Evolutionary conservation across 352 stramenopile genomes (phyloP), one percentile per base, ranked within the genome.

Genomic region (Globisporangium nodosum): DNA sequence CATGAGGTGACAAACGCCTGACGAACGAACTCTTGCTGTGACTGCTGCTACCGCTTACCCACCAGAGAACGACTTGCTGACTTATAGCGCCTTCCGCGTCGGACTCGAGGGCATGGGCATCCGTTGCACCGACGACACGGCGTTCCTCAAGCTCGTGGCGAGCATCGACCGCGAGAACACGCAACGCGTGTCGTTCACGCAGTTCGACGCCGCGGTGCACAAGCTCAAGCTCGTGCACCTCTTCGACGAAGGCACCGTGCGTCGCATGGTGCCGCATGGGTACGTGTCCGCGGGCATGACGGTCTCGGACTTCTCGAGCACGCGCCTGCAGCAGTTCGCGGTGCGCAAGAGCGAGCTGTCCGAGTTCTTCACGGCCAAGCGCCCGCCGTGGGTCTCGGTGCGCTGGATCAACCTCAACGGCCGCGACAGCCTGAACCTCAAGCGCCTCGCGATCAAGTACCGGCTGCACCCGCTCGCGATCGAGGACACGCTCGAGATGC

Each of bases 391-490:
- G 85, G 85, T 90, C n/a, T 86, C 78, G 5, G 79, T 91, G 46
- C 87, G 87, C 13, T 96, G 85, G 85, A 94, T 94, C 59, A 93
- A 96, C 67, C 65, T 96, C 52, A 76, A 90, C 60, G 77, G 82
- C 45, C 78, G 78, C 55, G 80, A 90, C 66, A 88, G 77, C 33
- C 53, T 94, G 15, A 90, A 88, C 49, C 81, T 96, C 50, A 94
- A 93, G 63, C 75, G 83, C 24, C 67, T 94, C 27, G 85, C 86
- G 50, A 94, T 96, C 69, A 96, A 94, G 69, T 92, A 94, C 63
- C 74, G 81, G 20, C 66, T 96, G 8, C 87, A 96, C 51, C 86
- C 86, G 16, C 71, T 96, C 0, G 86, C 85, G 3, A 81, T 96
- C 20, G 86, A 96, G 56, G 86, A 96, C 58, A 92, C 78, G 21